Conservation (phyloP, 2,329 filamentous ascomycete species). For the Penicillium concentricum region DNA sequence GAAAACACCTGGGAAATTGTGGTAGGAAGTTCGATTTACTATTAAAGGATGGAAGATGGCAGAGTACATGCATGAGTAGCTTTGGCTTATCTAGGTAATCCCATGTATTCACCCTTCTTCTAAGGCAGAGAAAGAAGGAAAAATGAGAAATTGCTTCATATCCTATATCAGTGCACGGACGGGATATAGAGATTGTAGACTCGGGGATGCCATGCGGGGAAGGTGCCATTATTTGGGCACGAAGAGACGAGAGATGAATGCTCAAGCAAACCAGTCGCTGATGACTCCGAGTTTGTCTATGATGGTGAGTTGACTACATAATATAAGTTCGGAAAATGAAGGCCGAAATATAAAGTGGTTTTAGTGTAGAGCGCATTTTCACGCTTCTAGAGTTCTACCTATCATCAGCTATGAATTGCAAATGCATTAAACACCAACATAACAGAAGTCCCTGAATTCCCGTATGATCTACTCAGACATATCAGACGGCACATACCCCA, state of each 20-base stretch:
- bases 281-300: background rate
- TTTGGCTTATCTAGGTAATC: too few species aligned
- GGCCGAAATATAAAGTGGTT: background rate
- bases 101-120: too few species aligned
- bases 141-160: too few species aligned
- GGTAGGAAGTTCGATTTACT: background rate
- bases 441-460: too few species aligned
- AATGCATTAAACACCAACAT: background rate
- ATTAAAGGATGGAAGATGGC: background rate
- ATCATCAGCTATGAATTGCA: background rate
- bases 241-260: background rate
- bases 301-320: background rate
- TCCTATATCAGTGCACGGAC: too few species aligned
- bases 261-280: background rate
- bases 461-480: too few species aligned
- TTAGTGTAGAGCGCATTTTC: background rate
- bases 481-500: too few species aligned
- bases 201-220: background rate
- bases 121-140: too few species aligned
- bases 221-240: background rate
- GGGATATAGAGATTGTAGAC: background rate
- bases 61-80: background rate
- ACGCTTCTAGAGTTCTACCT: background rate
- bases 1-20: background rate
- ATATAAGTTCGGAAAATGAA: background rate